These are phyloP conservation scores for Kuraishia hungarica DNA, from an alignment of 805 yeast genomes.

Conservation along the genomic window DNA sequence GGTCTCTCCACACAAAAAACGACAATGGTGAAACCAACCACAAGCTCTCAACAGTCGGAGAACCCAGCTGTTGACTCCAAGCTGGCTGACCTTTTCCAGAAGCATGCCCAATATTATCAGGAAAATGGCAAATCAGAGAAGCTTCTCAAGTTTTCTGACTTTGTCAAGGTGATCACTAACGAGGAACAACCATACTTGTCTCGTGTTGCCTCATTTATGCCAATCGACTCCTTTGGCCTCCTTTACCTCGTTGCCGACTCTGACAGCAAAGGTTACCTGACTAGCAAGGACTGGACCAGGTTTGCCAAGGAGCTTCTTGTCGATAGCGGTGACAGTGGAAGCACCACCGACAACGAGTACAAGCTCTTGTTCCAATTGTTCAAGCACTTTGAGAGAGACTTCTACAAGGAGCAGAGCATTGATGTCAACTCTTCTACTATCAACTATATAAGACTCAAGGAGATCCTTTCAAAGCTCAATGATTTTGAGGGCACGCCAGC, in stretches of 20 bases:
- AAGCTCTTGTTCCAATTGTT: conserved; percentile 47
- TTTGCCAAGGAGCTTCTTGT: conserved; percentile 47
- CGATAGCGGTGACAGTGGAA: conserved; percentile 32
- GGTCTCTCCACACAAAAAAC: too few relatives aligned
- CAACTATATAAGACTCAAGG: conserved; percentile 11
- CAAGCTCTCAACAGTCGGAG: too few relatives aligned
- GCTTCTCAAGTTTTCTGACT: conserved; percentile 29
- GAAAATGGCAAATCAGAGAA: conserved; percentile 19
- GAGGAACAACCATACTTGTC: conserved; percentile 29
- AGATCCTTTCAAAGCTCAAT: conserved; percentile 13
- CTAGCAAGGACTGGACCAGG: conserved; percentile 56
- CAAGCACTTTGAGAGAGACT: conserved; percentile 32
- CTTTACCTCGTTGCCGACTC: conserved; percentile 79
- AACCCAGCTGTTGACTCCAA: conserved; percentile 9
- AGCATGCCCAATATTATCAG: conserved; percentile 28
- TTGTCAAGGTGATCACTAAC: conserved; percentile 32
- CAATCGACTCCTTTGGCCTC: conserved; percentile 55
- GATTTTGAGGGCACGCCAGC: neutral
- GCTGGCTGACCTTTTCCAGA: conserved; percentile 29
- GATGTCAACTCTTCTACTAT: conserved; percentile 7
- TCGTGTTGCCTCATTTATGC: conserved; percentile 24
- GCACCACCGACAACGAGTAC: conserved; percentile 27
- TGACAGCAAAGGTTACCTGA: conserved; percentile 47
- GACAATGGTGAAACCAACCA: too few relatives aligned
- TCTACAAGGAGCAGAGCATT: conserved; percentile 8